These are phyloP conservation scores for Paramecium primaurelia DNA, from an alignment of 73 alveolate genomes.

Conservation along the genomic window DNA sequence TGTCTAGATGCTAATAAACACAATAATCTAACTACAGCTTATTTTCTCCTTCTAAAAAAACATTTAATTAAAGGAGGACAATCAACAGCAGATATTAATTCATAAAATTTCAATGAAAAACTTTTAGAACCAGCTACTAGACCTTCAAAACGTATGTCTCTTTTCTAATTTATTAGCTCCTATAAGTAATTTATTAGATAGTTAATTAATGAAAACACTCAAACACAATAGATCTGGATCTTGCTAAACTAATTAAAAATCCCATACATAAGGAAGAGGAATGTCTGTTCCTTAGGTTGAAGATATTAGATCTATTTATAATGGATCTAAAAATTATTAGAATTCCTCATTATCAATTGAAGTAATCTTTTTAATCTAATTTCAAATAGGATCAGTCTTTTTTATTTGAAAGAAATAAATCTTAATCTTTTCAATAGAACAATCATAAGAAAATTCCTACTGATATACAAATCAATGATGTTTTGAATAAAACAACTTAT, in stretches of 20 bases:
- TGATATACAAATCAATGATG: neutral
- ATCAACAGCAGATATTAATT: constrained; percentile 57
- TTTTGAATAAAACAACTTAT: neutral
- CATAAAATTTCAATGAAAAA: constrained; percentile 12
- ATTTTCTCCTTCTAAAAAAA: constrained; percentile 86
- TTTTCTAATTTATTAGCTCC: neutral
- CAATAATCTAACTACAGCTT: constrained; percentile 88
- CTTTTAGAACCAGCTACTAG: constrained; percentile 47
- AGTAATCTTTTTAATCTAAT: neutral
- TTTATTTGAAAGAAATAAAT: constrained; percentile 1
- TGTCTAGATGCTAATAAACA: constrained; percentile 89
- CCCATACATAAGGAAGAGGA: constrained; percentile 11
- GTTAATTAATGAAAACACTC: neutral
- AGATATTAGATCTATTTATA: neutral
- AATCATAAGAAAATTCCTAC: neutral
- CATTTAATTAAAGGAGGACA: constrained; percentile 76
- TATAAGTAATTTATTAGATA: neutral
- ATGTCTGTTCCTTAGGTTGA: constrained; percentile 3
- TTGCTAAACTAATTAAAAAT: neutral
- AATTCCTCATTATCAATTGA: neutral
- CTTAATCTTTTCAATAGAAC: neutral
- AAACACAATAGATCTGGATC: constrained; percentile 35
- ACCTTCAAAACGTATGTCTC: constrained; percentile 43
- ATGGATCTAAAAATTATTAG: neutral
- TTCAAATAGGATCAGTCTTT: neutral